Base-by-base conservation (phyloP, 257 asterid species). In the Solanum dulcamara region DNA sequence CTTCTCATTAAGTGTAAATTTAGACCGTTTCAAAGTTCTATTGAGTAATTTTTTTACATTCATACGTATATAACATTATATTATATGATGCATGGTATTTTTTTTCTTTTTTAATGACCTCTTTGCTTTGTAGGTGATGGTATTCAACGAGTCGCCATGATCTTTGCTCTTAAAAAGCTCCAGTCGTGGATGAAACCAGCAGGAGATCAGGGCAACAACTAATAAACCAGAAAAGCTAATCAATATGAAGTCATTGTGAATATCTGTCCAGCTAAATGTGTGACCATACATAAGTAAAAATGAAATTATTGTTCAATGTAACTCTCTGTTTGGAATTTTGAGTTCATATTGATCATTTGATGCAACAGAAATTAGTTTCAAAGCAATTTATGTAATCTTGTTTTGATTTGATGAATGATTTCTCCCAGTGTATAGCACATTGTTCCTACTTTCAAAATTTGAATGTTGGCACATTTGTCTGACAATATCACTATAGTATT, bases 131-230 rank as follows among this genome's bases (percentile, higher is more conserved):
- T 85, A 96, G 99, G 98, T 91, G 89, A 96, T 94, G 99, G 93
- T 89, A 64, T 96, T 96, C 84, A 91, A 93, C 53, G 99, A 96
- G 91, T 89, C 98, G 71, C 77, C 91, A 37, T 93, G 92, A 91
- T 82, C 66, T 50, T 83, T 85, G 85, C 86, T 15, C 86, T 12
- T 85, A 84, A 66, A 86, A 55, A 66, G 59, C 55, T 82, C 64
- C 10, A 74, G 91, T 81, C 87, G 87, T 80, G 84, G 88, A 86
- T 81, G 92, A 86, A 89, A 53, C 70, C 86, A 70, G 83, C 83
- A 85, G 68, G 83, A 84, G 77, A 40, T 48, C 68, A 44, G 84
- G 50, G 46, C 81, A 48, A 80, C 32, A 86, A 80, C 83, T 80
- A 85, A 86, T 84, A 12, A 30, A 84, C 86, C 66, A 66, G 86